A percentile compares a stretch with the other conserved stretches of the same genome.
Conservation (phyloP, 345 rosid genomes). For the Rhizophora apiculata region DNA sequence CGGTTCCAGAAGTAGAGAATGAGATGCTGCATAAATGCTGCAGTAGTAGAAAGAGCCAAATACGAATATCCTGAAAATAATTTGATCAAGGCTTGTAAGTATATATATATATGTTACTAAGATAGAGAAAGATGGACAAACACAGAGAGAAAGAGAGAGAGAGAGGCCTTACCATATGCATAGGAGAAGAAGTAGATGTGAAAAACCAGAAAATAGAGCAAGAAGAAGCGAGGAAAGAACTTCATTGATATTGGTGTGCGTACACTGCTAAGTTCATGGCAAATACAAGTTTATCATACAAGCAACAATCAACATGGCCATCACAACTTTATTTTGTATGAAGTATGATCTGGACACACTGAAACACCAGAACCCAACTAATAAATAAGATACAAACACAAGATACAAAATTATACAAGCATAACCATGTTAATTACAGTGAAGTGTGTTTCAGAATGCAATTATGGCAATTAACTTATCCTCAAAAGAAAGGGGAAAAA, state of each 20-base stretch:
- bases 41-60: slow-evolving; percentile 79
- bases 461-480: not conserved
- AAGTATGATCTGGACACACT: too few species aligned
- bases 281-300: slow-evolving; percentile 17
- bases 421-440: too few species aligned
- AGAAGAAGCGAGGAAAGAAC: slow-evolving; percentile 98
- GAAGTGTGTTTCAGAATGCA: not conserved
- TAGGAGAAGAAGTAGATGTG: slow-evolving; percentile 98
- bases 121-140: not conserved
- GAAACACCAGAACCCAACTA: too few species aligned
- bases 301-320: not conserved
- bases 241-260: slow-evolving; percentile 98
- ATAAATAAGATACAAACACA: too few species aligned
- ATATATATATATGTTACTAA: too few species aligned
- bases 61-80: slow-evolving; percentile 80
- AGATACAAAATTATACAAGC: too few species aligned
- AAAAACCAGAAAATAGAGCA: slow-evolving; percentile 95
- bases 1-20: slow-evolving; percentile 98
- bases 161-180: slow-evolving; percentile 58
- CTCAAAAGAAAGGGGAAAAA: too few species aligned
- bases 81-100: not conserved
- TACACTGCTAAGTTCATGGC: slow-evolving; percentile 56
- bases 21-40: slow-evolving; percentile 96
- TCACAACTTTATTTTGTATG: too few species aligned
- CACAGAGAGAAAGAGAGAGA: not conserved